Conservation (phyloP, 805 yeast genomes). For the Yarrowia hollandica region DNA sequence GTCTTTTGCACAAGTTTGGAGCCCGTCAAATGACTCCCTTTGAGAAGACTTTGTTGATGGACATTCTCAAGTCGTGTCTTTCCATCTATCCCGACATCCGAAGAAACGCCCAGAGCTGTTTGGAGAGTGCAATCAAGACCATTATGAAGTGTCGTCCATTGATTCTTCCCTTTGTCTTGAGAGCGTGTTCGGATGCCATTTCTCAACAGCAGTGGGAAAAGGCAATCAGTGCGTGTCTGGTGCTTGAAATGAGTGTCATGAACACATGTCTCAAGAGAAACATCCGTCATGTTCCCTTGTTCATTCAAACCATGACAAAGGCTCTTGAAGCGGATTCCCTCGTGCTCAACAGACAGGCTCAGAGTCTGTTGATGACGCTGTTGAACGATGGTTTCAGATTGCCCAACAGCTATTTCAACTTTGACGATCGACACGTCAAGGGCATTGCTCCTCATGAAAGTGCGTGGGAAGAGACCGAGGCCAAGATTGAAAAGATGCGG, state of each 20-base stretch:
- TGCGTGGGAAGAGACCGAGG: conserved; percentile 4
- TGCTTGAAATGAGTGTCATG: conserved; percentile 59
- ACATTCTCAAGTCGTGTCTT: conserved; percentile 61
- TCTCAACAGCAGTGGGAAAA: conserved; percentile 51
- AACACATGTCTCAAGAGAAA: conserved; percentile 60
- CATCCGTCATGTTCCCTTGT: conserved; percentile 51
- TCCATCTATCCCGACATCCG: conserved; percentile 73
- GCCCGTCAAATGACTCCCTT: conserved; percentile 66
- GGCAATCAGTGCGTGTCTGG: conserved; percentile 62
- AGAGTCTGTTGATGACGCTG: background rate
- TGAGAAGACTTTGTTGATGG: conserved; percentile 63
- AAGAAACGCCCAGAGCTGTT: conserved; percentile 63
- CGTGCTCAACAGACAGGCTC: conserved; percentile 52
- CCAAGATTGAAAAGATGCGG: conserved; percentile 30
- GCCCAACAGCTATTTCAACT: conserved; percentile 44
- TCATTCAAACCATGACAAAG: conserved; percentile 51
- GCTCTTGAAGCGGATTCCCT: conserved; percentile 59
- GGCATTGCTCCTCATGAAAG: conserved; percentile 31
- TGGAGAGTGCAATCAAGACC: conserved; percentile 68
- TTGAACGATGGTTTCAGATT: conserved; percentile 48
- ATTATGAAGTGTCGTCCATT: conserved; percentile 64
- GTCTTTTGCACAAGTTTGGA: conserved; percentile 70
- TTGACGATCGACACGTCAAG: conserved; percentile 30
- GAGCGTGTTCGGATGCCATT: conserved; percentile 52
- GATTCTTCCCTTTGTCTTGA: conserved; percentile 53